Evolutionary conservation across 345 rosid genomes (phyloP).

Genomic region (Linum usitatissimum): DNA sequence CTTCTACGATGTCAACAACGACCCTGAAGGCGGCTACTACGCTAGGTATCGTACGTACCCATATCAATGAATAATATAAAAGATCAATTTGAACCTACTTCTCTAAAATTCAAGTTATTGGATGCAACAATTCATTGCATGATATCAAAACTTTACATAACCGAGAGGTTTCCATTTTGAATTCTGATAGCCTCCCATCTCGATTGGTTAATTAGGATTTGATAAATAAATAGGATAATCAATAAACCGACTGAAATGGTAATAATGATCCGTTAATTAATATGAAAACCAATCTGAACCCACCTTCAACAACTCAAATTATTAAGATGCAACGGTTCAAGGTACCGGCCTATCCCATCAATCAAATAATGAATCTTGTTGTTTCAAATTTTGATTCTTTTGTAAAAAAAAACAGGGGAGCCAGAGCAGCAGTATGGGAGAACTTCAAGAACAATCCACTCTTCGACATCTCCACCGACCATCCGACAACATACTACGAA

Average conservation of each 20-base stretch:
- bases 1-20: slow-evolving; percentile 87
- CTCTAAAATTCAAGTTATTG: background rate
- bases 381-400: background rate
- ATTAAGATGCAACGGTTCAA: too few relatives aligned
- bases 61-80: too few relatives aligned
- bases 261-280: too few relatives aligned
- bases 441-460: slow-evolving; percentile 88
- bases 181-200: too few relatives aligned
- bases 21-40: slow-evolving; percentile 94
- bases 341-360: too few relatives aligned
- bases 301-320: too few relatives aligned
- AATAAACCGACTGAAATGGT: background rate
- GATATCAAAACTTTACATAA: too few relatives aligned
- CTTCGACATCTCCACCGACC: slow-evolving; percentile 91
- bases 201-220: background rate
- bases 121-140: background rate
- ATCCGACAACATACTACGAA: slow-evolving; percentile 88
- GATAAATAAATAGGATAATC: background rate
- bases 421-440: slow-evolving; percentile 99
- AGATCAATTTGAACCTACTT: background rate
- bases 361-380: too few relatives aligned
- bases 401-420: slow-evolving; percentile 43
- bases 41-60: slow-evolving; percentile 46
- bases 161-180: too few relatives aligned
- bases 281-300: too few relatives aligned